These are phyloP conservation scores for Closterium sp. DNA, from an alignment of 139 green algal genomes.

Conservation along the genomic window DNA sequence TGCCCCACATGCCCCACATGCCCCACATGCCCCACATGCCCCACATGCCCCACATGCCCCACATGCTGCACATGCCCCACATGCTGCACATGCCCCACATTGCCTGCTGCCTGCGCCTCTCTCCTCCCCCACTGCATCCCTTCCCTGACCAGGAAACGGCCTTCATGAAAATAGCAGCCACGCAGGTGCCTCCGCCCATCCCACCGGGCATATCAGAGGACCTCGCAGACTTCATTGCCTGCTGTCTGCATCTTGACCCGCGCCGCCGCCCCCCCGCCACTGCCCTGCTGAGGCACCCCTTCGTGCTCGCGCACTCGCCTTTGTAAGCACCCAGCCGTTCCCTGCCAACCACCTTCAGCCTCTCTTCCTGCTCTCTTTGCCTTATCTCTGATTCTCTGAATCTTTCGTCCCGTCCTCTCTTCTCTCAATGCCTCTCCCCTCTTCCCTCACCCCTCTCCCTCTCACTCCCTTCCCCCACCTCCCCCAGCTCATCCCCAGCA, in stretches of 20 bases:
- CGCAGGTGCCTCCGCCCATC: constrained; percentile 69
- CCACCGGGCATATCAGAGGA: constrained; percentile 65
- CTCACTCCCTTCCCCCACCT: too few relatives aligned
- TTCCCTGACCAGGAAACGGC: constrained; percentile 43
- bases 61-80: too few relatives aligned
- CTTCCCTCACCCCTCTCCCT: too few relatives aligned
- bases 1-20: too few relatives aligned
- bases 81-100: too few relatives aligned
- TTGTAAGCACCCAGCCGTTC: neutral
- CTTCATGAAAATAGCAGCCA: constrained; percentile 87
- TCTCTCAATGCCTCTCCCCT: neutral
- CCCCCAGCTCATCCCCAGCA: too few relatives aligned
- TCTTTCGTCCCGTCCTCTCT: neutral
- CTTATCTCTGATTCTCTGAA: too few relatives aligned
- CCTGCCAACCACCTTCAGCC: too few relatives aligned
- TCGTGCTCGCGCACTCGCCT: constrained; percentile 4
- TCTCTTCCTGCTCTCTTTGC: too few relatives aligned
- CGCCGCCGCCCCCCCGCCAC: constrained; percentile 3
- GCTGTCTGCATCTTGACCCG: constrained; percentile 73
- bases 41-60: too few relatives aligned
- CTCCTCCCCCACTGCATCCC: neutral
- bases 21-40: too few relatives aligned
- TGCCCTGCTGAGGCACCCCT: constrained; percentile 21
- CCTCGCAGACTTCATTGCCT: constrained; percentile 82
- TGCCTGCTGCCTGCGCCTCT: too few relatives aligned